These are phyloP conservation scores for Fusarium acutatum DNA, from an alignment of 2,329 filamentous ascomycete genomes.

Conservation along the genomic window DNA sequence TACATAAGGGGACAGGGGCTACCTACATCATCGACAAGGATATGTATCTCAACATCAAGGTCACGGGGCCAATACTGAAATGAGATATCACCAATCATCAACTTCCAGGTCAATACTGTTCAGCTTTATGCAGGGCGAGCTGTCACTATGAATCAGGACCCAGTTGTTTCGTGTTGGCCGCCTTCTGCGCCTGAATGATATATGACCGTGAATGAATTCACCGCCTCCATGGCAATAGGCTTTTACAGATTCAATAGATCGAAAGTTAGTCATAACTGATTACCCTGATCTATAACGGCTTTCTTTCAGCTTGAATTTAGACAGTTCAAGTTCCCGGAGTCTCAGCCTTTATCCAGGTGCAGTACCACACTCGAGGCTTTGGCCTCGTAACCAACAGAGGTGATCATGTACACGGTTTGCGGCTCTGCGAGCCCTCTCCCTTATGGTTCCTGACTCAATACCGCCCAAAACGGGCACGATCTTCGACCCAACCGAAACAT, in stretches of 20 bases:
- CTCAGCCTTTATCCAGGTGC: not conserved
- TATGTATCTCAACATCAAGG: conserved; percentile 1
- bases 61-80: conserved; percentile 18
- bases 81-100: conserved; percentile 29
- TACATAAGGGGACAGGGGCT: conserved; percentile 11
- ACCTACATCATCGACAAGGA: conserved; percentile 13
- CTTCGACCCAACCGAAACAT: conserved; percentile 19
- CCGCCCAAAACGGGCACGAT: conserved; percentile 16
- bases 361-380: not conserved
- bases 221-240: conserved; percentile 1
- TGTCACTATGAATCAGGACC: conserved; percentile 20
- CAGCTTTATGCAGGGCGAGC: conserved; percentile 31
- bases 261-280: not conserved
- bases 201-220: conserved; percentile 7
- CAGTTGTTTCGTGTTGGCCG: conserved; percentile 8
- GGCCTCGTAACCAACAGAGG: not conserved
- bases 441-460: conserved; percentile 19
- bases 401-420: conserved; percentile 1
- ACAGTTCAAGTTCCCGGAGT: not conserved
- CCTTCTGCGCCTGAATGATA: not conserved
- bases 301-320: not conserved
- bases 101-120: conserved; percentile 10
- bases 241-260: not conserved
- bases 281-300: not conserved
- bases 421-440: conserved; percentile 21